phyloP scores from a whole-genome alignment of 225 moss, liverwort and hornwort species.

The Physcomitrium patens region DNA sequence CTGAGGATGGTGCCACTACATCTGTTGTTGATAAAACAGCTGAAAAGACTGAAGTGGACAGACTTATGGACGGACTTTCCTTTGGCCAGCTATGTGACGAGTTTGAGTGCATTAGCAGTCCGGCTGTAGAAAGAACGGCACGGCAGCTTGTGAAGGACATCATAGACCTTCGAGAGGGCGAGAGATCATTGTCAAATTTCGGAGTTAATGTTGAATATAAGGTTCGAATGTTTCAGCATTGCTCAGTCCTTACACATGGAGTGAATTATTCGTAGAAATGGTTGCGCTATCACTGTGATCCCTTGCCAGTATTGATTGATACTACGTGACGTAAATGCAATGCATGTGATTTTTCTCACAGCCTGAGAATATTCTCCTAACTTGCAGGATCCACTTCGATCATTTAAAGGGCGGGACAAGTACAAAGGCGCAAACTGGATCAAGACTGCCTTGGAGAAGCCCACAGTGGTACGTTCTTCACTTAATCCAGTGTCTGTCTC shows the following conservation, averaged over 20 bases:
- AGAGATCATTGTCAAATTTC: constrained; percentile 69
- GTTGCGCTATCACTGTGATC: not conserved
- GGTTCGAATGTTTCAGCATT: constrained; percentile 39
- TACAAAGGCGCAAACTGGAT: constrained; percentile 90
- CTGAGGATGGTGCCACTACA: constrained; percentile 51
- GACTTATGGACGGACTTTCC: constrained; percentile 76
- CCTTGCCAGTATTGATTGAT: not conserved
- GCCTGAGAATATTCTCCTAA: too few species aligned
- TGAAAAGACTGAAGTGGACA: constrained; percentile 74
- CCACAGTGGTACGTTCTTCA: constrained; percentile 63
- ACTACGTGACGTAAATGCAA: too few species aligned
- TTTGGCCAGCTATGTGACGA: constrained; percentile 91
- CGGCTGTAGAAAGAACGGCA: constrained; percentile 85
- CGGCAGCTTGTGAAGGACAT: constrained; percentile 83
- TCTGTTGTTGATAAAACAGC: constrained; percentile 49
- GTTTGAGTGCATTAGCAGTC: constrained; percentile 96
- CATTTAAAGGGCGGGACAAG: constrained; percentile 87
- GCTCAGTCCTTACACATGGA: not conserved
- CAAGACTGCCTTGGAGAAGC: constrained; percentile 67
- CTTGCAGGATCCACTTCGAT: constrained; percentile 85
- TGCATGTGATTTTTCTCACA: too few species aligned
- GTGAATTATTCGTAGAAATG: not conserved
- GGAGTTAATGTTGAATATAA: constrained; percentile 75
- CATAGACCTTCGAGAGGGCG: constrained; percentile 76
- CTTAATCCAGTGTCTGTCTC: not conserved